Evolutionary conservation across 2,329 filamentous ascomycete species (phyloP), one percentile per base, ranked within the genome.

Genomic region (Ceratocystis variospora): DNA sequence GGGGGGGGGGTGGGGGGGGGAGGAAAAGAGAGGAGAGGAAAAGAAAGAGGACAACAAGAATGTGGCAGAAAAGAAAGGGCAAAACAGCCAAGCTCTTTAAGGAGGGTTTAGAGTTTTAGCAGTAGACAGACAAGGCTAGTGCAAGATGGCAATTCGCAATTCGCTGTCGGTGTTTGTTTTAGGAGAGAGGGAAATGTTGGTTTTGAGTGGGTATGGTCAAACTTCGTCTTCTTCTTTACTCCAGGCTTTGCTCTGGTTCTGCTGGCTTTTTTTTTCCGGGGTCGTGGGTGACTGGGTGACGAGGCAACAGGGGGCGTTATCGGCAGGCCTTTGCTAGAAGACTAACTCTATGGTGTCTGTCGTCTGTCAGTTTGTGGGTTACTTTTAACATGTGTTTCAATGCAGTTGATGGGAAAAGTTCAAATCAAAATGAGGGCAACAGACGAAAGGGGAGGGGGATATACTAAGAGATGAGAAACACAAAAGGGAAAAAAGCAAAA

Each of bases 231-330:
- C 37, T 37, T 37, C 37, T 37, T 37, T 12, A 37, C 8, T 37
- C 37, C 12, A 12, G 37, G 37, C 37, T 37, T 37, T 37, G 37
- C 37, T 37, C 61, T 50, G 22, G 61, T 45, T 48, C 41, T 59
- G 53, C 28, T 59, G 53, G 53, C 53, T 59, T 50, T 50, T 50
- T 62, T 46, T 46, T 63, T 41, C 44, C 22, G 41, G 61, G 61
- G 61, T 50, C 41, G 31, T 63, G 37, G 57, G 10, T 33, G 31
- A 12, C 12, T 61, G 33, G 61, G 25, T 63, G 44, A 63, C 61
- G 46, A 63, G 61, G 61, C 61, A 48, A 48, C 61, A 48, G 61
- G 46, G 61, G 61, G 61, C 41, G 61, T 19, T 63, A 50, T 63
- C 61, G 44, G 61, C 61, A 63, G 33, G 41, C 61, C 41, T 48